Conservation (phyloP, 345 rosid genomes). For the Cardamine occulta region DNA sequence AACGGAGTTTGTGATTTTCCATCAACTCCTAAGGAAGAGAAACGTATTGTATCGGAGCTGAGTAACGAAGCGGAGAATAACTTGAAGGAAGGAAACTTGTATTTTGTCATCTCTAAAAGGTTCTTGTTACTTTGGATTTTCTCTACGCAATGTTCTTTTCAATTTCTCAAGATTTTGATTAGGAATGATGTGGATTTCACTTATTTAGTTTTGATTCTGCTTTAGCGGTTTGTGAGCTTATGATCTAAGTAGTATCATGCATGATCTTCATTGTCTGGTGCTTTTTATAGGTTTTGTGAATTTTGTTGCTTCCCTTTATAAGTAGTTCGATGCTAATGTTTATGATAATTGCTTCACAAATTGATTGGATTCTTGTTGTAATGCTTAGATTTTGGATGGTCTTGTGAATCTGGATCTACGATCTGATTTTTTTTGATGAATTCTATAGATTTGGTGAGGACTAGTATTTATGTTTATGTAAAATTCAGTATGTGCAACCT, state of each 20-base stretch:
- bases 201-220: slow-evolving; percentile 11
- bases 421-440: neutral
- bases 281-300: neutral
- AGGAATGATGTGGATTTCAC: neutral
- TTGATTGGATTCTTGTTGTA: slow-evolving; percentile 8
- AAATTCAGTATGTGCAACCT: neutral
- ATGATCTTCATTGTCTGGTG: neutral
- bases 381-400: neutral
- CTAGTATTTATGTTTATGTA: neutral
- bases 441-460: neutral
- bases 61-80: slow-evolving; percentile 57
- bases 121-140: neutral
- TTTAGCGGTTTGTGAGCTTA: slow-evolving; percentile 10
- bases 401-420: slow-evolving; percentile 3
- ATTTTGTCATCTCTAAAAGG: slow-evolving; percentile 78
- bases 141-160: slow-evolving; percentile 6
- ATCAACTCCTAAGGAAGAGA: slow-evolving; percentile 72
- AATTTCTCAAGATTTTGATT: neutral
- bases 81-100: slow-evolving; percentile 78
- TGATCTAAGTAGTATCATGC: slow-evolving; percentile 19
- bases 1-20: slow-evolving; percentile 73
- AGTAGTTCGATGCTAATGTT: neutral
- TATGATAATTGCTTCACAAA: neutral
- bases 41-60: slow-evolving; percentile 62
- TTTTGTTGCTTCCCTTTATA: neutral